phyloP scores from a whole-genome alignment of 805 yeast species.

The Pichia scutulata region DNA sequence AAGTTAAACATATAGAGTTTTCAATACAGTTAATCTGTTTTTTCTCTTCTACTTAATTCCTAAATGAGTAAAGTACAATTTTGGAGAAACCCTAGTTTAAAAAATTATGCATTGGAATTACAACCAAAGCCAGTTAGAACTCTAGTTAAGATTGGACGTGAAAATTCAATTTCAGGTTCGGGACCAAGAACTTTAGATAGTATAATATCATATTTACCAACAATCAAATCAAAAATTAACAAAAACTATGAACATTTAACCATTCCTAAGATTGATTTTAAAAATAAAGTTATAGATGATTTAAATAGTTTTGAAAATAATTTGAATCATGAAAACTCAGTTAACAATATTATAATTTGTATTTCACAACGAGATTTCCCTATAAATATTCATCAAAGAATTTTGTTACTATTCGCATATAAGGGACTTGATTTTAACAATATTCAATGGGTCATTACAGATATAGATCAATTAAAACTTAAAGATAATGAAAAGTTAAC shows the following conservation, averaged over 20 bases:
- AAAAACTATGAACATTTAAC: neutral
- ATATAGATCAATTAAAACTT: neutral
- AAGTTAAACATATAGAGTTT: too few relatives aligned
- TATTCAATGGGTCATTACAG: slow-evolving; percentile 9
- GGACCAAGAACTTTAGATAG: slow-evolving; percentile 10
- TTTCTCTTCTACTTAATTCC: too few relatives aligned
- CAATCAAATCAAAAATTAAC: neutral
- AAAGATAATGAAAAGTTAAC: neutral
- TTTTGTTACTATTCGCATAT: neutral
- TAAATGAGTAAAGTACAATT: slow-evolving; percentile 5
- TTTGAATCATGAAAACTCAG: neutral
- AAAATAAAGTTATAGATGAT: neutral
- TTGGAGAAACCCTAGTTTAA: slow-evolving; percentile 2
- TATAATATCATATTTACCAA: slow-evolving; percentile 5
- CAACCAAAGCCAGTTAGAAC: slow-evolving; percentile 1
- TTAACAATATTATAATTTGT: slow-evolving; percentile 3
- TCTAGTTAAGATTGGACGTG: neutral
- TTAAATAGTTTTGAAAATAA: neutral
- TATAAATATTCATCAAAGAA: slow-evolving; percentile 2
- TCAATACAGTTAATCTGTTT: too few relatives aligned
- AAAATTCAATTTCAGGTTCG: neutral
- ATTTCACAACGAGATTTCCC: slow-evolving; percentile 8
- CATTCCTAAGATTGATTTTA: neutral
- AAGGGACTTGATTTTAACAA: neutral
- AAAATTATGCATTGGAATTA: neutral